Percentiles rank a stretch among this genome's conserved stretches.
Evolutionary conservation across 176 grass and related monocot species (phyloP).

Genomic region (Musa acuminata): DNA sequence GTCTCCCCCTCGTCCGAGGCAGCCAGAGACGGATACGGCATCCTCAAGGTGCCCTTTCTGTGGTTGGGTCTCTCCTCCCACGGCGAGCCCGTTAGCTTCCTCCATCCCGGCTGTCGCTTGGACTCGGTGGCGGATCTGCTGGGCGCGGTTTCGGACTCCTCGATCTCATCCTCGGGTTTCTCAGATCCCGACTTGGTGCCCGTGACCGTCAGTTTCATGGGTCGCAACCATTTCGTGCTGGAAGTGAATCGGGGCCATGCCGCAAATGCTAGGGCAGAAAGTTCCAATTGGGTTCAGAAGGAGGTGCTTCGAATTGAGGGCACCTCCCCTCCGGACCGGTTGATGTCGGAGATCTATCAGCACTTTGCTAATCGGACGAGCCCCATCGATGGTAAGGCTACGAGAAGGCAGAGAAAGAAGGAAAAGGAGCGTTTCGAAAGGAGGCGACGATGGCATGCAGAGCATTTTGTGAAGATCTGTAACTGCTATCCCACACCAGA

Average conservation of each 20-base stretch:
- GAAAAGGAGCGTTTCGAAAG: conserved; percentile 29
- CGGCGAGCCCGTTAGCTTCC: conserved; percentile 35
- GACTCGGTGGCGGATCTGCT: not conserved
- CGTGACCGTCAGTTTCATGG: conserved; percentile 47
- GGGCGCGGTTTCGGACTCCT: not conserved
- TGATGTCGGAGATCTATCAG: conserved; percentile 45
- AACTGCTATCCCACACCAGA: conserved; percentile 32
- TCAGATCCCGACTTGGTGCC: conserved; percentile 23
- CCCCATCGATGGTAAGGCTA: conserved; percentile 15
- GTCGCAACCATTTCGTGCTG: conserved; percentile 44
- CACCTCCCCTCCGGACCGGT: conserved; percentile 36
- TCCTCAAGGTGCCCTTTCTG: conserved; percentile 41
- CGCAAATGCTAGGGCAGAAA: conserved; percentile 3
- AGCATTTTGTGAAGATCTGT: conserved; percentile 48
- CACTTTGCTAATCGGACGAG: conserved; percentile 61
- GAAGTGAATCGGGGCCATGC: conserved; percentile 11
- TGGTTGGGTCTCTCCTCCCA: conserved; percentile 31
- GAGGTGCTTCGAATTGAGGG: conserved; percentile 28
- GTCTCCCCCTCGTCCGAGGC: conserved; percentile 23
- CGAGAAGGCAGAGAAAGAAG: conserved; percentile 33
- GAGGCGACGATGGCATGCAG: conserved; percentile 26
- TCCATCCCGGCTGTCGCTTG: not conserved
- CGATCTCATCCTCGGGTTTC: conserved; percentile 7
- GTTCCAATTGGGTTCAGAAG: conserved; percentile 9
- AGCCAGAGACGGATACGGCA: conserved; percentile 6